Evolutionary conservation across 352 stramenopile genomes (phyloP).

Genomic region (Phytopythium kandeliae): DNA sequence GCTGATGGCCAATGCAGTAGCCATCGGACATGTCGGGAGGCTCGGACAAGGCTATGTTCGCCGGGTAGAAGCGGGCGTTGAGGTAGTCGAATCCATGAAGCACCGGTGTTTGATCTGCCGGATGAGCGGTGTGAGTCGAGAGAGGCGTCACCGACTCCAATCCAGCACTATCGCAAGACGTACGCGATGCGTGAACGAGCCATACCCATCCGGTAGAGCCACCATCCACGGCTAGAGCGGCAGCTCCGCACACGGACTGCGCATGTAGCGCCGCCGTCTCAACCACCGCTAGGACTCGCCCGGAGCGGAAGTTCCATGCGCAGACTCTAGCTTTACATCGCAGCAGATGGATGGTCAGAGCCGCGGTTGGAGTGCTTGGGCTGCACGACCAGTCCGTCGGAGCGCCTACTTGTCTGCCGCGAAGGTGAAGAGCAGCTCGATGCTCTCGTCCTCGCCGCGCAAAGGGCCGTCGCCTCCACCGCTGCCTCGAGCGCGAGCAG

Average conservation of each 20-base stretch:
- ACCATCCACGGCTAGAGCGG: not conserved
- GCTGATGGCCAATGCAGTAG: constrained; percentile 33
- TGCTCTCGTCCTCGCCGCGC: not conserved
- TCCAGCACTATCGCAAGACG: constrained; percentile 7
- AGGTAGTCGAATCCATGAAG: constrained; percentile 12
- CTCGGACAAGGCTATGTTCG: not conserved
- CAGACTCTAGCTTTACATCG: constrained; percentile 19
- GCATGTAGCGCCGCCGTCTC: constrained; percentile 17
- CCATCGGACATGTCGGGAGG: constrained; percentile 12
- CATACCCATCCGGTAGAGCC: constrained; percentile 1
- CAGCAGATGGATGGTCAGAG: not conserved
- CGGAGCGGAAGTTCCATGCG: constrained; percentile 37
- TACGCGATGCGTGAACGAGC: constrained; percentile 44
- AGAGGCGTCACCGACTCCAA: not conserved
- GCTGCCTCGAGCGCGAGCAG: not conserved
- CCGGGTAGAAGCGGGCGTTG: constrained; percentile 5
- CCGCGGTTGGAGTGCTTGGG: too few species aligned
- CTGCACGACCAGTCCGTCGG: too few species aligned
- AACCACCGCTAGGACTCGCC: constrained; percentile 19
- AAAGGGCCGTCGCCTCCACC: not conserved
- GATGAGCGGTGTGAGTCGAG: not conserved
- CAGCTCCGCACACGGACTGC: constrained; percentile 27
- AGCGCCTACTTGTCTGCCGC: constrained; percentile 41
- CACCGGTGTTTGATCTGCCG: constrained; percentile 17
- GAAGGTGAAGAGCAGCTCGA: constrained; percentile 35